Percentiles rank a stretch among this genome's conserved stretches.
These are phyloP conservation scores for Phytophthora chlamydospora DNA, from an alignment of 352 stramenopile genomes.

Conservation along the genomic window DNA sequence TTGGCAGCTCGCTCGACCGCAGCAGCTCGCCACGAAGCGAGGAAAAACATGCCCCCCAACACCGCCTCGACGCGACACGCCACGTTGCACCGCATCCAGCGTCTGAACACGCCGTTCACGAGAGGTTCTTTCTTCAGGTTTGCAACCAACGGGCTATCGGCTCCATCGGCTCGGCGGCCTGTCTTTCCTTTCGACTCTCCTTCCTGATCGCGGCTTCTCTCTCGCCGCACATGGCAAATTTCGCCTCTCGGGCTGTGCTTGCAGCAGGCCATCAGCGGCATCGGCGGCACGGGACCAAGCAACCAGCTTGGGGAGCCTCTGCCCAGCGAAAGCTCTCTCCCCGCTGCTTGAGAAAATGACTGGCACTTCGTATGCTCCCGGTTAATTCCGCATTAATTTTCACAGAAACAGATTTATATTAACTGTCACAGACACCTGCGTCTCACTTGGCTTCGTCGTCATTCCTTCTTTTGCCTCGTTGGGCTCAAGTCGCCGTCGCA, in stretches of 20 bases:
- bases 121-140: constrained; percentile 17
- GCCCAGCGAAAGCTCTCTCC: constrained; percentile 2
- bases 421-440: constrained; percentile 4
- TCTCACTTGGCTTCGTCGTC: constrained; percentile 2
- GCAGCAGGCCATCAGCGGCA: not conserved
- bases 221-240: constrained; percentile 24
- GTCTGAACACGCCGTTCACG: constrained; percentile 9
- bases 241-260: constrained; percentile 29
- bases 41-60: not conserved
- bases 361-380: constrained; percentile 8
- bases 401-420: constrained; percentile 3
- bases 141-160: too few relatives aligned
- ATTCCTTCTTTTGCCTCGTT: constrained; percentile 37
- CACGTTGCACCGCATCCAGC: too few relatives aligned
- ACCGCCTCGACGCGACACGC: too few relatives aligned
- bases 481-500: constrained; percentile 11
- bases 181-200: constrained; percentile 9
- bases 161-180: not conserved
- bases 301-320: constrained; percentile 2
- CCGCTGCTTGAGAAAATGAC: constrained; percentile 10
- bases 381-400: constrained; percentile 6
- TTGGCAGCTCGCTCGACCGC: not conserved
- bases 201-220: constrained; percentile 16
- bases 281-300: not conserved
- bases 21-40: not conserved